phyloP scores from a whole-genome alignment of 345 rosid species.

The Pistacia integerrima region DNA sequence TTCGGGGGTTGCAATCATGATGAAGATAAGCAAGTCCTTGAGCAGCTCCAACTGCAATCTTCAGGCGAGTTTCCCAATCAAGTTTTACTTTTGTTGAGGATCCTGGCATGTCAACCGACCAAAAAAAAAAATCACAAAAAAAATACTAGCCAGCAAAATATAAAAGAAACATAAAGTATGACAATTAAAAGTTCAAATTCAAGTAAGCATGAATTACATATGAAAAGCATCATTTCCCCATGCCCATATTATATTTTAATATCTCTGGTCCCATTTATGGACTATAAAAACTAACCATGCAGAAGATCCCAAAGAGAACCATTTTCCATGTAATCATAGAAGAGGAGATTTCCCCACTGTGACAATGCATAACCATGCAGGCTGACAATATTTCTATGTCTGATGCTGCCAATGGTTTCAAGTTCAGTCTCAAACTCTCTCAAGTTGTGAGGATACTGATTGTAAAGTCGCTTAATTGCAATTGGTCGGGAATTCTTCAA shows the following conservation, averaged over 20 bases:
- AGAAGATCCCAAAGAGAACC: conserved; percentile 98
- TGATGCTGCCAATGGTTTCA: conserved; percentile 86
- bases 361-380: conserved; percentile 88
- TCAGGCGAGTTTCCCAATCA: conserved; percentile 91
- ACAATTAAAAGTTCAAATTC: neutral
- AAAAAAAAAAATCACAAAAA: neutral
- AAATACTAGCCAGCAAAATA: no score
- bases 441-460: conserved; percentile 58
- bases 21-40: conserved; percentile 98
- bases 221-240: neutral
- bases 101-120: conserved; percentile 37
- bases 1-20: conserved; percentile 89
- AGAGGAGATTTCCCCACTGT: conserved; percentile 80
- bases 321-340: conserved; percentile 94
- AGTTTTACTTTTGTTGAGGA: conserved; percentile 80
- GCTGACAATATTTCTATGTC: conserved; percentile 89
- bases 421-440: conserved; percentile 92
- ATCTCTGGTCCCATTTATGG: neutral
- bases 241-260: neutral
- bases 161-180: neutral
- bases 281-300: conserved; percentile 56
- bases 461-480: conserved; percentile 87
- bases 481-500: conserved; percentile 68
- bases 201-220: neutral
- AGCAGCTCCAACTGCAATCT: conserved; percentile 88